Base-by-base conservation (phyloP, 2,329 filamentous ascomycete species). In the Hypomyces perniciosus region DNA sequence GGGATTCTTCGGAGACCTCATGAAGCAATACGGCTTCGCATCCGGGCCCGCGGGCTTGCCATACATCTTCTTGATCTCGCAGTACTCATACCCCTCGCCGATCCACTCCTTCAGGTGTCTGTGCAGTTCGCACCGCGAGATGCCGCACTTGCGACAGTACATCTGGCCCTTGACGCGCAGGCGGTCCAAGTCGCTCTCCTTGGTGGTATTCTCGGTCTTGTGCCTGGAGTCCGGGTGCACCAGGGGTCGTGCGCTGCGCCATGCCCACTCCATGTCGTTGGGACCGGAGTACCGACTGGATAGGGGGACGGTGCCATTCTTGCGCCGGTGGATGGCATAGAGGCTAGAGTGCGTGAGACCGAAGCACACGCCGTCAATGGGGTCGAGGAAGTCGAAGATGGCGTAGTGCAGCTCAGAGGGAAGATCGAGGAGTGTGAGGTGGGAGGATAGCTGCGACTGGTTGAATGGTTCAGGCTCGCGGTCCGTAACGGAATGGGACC, bases 201-300 rank as follows among this genome's bases (percentile, higher is more conserved):
- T 51, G 29, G 54, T 44, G 5, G 4, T 20, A 43, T 42, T 46
- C 20, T 29, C 28, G 8, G 27, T 31, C 12, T 46, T 50, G 34
- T 41, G 28, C n/a, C 49, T 54, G 48, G 62, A 50, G 52, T 61
- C 43, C 44, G 62, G 55, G 51, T 64, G 62, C 43, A 74, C 58
- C 38, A 76, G 68, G 9, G 70, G 69, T 1, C 75, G 74, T 3
- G 79, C 77, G 46, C 78, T 69, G 55, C 80, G 76, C 80, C 81
- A 85, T 41, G 80, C 80, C 73, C 78, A 81, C 61, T 85, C 81
- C 61, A 82, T 73, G 56, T 80, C 75, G 64, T 84, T 84, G 49
- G 81, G 81, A 1, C 81, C 81, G 6, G 72, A 63, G 42, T 82
- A 80, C 10, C 80, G 75, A 43, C 74, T 74, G 13, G 75, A 76